Evolutionary conservation across 2,329 filamentous ascomycete species (phyloP), one percentile per base, ranked within the genome.

Genomic region (Pestalotiopsis sp.): DNA sequence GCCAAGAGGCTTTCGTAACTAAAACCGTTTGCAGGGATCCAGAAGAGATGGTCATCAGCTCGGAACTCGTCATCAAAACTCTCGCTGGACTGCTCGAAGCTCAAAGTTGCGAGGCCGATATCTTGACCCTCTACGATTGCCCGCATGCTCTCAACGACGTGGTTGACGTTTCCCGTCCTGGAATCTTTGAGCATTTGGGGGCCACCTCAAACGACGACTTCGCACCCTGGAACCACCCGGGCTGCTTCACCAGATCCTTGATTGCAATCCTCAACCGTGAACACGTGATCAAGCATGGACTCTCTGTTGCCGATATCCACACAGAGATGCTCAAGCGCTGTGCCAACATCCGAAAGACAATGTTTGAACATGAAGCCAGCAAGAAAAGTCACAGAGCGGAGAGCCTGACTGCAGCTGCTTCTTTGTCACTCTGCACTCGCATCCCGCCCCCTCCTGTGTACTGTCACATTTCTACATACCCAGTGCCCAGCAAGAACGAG

Each of bases 71-170:
- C 17, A 36, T 39, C 36, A 59, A 64, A 20, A 59, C 12, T 11
- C 13, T 45, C 31, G 27, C 64, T 36, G 68, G 67, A 27, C 65
- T 65, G 11, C 38, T 58, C 25, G 60, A 67, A 38, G 60, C 67
- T 25, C 65, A 36, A 23, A 20, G 59, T 27, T 38, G 25, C 39
- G 7, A 65, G 13, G 49, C 64, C 52, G 65, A 69, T 52, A 60
- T 67, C 38, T 31, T 69, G 38, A 69, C 68, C 12, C 25, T 69
- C 7, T 69, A 67, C 52, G 68, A 69, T 55, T 59, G 38, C n/a
- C 45, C 23, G 4, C n/a, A 25, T 45, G 45, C 31, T 25, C 59
- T 67, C 36, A 60, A 67, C 27, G 68, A 49, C 17, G 20, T 52
- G 31, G 4, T 20, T 12, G 20, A 11, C 23, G 12, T 14, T 12